A percentile compares a stretch with the other conserved stretches of the same genome.
These are phyloP conservation scores for Penicillium dipodomyicola DNA, from an alignment of 495 filamentous ascomycete species.

Conservation along the genomic window DNA sequence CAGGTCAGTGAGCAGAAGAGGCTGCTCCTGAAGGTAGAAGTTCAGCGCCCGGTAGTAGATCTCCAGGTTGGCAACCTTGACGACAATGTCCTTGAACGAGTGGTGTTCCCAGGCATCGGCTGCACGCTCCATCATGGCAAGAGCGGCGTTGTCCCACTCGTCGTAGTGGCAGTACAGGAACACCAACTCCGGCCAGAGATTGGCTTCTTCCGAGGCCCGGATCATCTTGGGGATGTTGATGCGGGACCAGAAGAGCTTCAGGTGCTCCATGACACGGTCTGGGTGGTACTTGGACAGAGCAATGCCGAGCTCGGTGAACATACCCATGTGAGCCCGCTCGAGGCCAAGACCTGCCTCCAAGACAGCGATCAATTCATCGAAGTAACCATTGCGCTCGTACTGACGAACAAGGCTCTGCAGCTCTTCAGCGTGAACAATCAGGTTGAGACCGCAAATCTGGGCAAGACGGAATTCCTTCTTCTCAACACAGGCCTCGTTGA, in stretches of 20 bases:
- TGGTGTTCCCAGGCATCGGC: conserved; percentile 99
- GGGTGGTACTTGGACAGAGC: conserved; percentile 96
- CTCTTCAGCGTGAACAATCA: conserved; percentile 98
- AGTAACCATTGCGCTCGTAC: conserved; percentile 97
- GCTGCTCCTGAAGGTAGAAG: conserved; percentile 98
- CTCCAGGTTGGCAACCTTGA: conserved; percentile 98
- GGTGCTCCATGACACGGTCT: conserved; percentile 95
- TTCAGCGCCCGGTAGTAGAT: conserved; percentile 98
- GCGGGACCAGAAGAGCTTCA: conserved; percentile 97
- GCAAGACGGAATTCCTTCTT: conserved; percentile 99
- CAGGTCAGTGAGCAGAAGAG: conserved; percentile 89
- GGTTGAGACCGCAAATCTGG: conserved; percentile 97
- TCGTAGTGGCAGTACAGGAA: conserved; percentile 99
- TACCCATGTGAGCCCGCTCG: conserved; percentile 87
- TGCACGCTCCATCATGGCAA: conserved; percentile 99
- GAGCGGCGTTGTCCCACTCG: conserved; percentile 96
- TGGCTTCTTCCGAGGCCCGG: conserved; percentile 88
- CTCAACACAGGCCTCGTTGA: conserved; percentile 91
- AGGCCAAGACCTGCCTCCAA: conserved; percentile 94
- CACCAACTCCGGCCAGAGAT: conserved; percentile 95
- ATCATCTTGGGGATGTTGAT: conserved; percentile 99
- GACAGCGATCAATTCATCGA: conserved; percentile 92
- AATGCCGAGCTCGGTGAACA: conserved; percentile 96
- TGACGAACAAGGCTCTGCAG: conserved; percentile 89
- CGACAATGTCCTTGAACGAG: conserved; percentile 97